Percentiles rank a stretch among this genome's conserved stretches.
Conservation (phyloP, 2,329 filamentous ascomycete species). For the Exophiala sp. region DNA sequence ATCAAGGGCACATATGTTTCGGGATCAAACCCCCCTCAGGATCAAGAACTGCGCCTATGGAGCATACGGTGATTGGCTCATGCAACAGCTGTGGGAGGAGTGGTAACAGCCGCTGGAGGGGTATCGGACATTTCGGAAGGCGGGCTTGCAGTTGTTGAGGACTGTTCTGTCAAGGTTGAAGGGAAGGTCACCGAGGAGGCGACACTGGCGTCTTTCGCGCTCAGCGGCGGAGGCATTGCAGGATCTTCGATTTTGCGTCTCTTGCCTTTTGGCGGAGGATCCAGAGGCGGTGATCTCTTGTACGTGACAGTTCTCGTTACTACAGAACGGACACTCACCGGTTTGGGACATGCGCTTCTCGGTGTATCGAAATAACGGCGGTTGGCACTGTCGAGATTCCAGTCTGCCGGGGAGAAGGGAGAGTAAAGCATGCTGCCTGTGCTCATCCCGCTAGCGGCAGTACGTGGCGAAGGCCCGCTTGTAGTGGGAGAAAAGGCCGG, state of each 20-base stretch:
- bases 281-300: constrained; percentile 65
- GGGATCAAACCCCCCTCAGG: not conserved
- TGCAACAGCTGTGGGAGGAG: constrained; percentile 11
- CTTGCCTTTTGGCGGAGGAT: constrained; percentile 87
- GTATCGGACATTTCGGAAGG: constrained; percentile 8
- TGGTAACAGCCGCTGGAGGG: constrained; percentile 6
- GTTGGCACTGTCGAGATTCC: constrained; percentile 61
- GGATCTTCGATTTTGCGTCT: constrained; percentile 60
- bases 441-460: constrained; percentile 42
- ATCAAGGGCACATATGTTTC: not conserved
- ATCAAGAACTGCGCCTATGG: not conserved
- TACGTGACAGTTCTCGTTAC: constrained; percentile 93
- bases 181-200: constrained; percentile 16
- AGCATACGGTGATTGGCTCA: constrained; percentile 1
- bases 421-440: constrained; percentile 52
- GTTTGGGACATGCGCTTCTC: constrained; percentile 58
- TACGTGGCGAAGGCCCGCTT: constrained; percentile 59
- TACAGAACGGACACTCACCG: constrained; percentile 72
- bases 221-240: constrained; percentile 21
- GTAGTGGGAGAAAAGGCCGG: constrained; percentile 60
- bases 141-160: constrained; percentile 1
- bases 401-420: constrained; percentile 76
- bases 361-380: constrained; percentile 55
- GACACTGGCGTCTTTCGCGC: constrained; percentile 9
- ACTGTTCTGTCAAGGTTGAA: constrained; percentile 16